Base-by-base conservation (phyloP, 2,329 filamentous ascomycete genomes). In the Fusarium continuum region DNA sequence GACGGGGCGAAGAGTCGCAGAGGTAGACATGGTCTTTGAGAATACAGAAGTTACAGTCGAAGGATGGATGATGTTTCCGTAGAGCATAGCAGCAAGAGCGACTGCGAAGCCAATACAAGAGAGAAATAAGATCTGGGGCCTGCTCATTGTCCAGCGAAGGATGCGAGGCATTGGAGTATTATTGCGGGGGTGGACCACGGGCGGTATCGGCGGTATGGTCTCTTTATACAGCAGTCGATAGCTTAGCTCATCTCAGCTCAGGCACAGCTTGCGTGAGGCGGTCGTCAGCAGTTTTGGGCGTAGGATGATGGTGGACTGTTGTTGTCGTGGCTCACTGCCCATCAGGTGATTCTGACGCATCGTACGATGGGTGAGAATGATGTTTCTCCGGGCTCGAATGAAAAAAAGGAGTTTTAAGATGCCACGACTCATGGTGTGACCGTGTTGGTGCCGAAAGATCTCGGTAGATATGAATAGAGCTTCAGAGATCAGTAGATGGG, bases 1-100 rank as follows among this genome's bases (percentile, higher is more conserved):
- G 16, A 87, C 84, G 23, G 72, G 74, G 14, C 61, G 62, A 13
- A 53, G 29, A 8, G 47, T 14, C 10, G 55, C 35, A 4, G 63
- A 63, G 1, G 67, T 61, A 7, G 68, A 46, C 69, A 71, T 71
- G 20, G 67, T 69, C 36, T 71, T 71, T 50, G 69, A 69, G 35
- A 71, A 28, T 6, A 70, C 20, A n/a, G 64, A 69, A 23, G 43
- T 65, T 20, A 70, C 16, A n/a, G 55, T 36, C 1, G 65, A 59
- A 6, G 64, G 44, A 26, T 61, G 58, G 5, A 69, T 29, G 22
- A 70, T 38, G 40, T 71, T 70, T 34, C 67, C 62, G 64, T 71
- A 71, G 38, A 71, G 69, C 67, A 70, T 71, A 70, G 69, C 69
- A 71, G 69, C 68, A 2, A 71, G 29, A 25, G 69, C 69, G 34